A percentile compares a stretch with the other conserved stretches of the same genome.
phyloP scores from a whole-genome alignment of 768 basidiomycete species.

The Amanita brunnescens region DNA sequence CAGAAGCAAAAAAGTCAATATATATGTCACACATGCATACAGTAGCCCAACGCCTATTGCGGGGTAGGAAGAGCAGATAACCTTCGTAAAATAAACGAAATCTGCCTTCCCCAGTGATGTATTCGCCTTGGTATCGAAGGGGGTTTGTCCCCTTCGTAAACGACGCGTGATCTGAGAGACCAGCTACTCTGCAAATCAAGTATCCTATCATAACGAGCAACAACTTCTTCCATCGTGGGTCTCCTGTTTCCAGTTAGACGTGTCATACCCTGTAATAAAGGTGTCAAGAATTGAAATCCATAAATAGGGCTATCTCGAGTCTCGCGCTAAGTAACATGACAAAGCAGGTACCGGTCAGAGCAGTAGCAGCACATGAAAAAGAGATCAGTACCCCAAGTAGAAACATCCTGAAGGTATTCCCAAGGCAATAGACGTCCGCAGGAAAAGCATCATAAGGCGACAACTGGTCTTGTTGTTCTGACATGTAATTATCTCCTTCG shows the following conservation, averaged over 20 bases:
- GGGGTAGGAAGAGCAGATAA: conserved; percentile 1
- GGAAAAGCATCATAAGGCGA: conserved; percentile 32
- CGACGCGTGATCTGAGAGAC: conserved; percentile 17
- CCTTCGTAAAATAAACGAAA: neutral
- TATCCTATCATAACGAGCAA: conserved; percentile 13
- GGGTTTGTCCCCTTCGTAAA: neutral
- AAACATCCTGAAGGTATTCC: conserved; percentile 25
- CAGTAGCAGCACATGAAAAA: neutral
- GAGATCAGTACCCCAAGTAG: conserved; percentile 22
- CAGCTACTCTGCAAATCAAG: conserved; percentile 6
- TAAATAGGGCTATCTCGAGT: neutral
- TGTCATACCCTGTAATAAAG: conserved; percentile 18
- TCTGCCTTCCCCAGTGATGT: neutral
- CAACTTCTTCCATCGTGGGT: conserved; percentile 19
- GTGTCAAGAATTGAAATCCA: conserved; percentile 12
- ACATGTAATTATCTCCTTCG: neutral
- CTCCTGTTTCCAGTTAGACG: conserved; percentile 17
- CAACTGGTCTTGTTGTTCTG: conserved; percentile 24
- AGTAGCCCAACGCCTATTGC: neutral
- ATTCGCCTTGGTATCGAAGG: neutral
- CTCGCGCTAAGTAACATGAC: too few species aligned
- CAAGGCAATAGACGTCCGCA: conserved; percentile 35
- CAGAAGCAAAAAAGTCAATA: too few species aligned
- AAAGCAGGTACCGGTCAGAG: neutral
- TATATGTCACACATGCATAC: neutral